These are phyloP conservation scores for Carallia brachiata DNA, from an alignment of 345 rosid genomes.

Conservation along the genomic window DNA sequence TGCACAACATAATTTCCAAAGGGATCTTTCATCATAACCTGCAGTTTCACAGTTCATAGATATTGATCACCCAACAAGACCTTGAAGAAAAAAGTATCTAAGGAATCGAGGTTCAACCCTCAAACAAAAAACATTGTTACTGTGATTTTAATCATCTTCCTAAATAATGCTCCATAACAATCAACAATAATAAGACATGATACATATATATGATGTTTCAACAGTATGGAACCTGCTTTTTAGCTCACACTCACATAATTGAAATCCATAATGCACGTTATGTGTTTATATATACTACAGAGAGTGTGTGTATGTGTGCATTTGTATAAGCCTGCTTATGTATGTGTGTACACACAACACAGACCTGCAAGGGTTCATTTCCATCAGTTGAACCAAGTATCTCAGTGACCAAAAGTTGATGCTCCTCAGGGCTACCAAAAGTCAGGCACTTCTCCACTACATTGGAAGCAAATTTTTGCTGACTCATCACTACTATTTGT, in stretches of 20 bases:
- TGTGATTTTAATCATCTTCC: no score
- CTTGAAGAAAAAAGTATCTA: background rate
- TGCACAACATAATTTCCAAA: conserved; percentile 97
- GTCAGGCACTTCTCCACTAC: conserved; percentile 93
- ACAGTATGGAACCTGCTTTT: no score
- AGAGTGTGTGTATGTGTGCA: no score
- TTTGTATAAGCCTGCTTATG: no score
- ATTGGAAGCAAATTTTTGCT: conserved; percentile 96
- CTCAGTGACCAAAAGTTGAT: conserved; percentile 76
- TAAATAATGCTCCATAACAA: no score
- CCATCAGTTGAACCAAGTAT: conserved; percentile 93
- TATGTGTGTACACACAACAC: background rate
- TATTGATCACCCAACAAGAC: background rate
- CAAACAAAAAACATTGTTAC: background rate
- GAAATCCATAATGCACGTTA: no score
- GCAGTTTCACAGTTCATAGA: conserved; percentile 29
- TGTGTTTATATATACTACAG: no score
- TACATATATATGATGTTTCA: no score
- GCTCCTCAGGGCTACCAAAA: conserved; percentile 82
- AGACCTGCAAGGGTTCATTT: conserved; percentile 97
- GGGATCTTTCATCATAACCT: conserved; percentile 99
- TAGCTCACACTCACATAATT: no score
- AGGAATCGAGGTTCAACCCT: background rate
- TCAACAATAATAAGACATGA: no score
- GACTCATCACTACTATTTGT: conserved; percentile 94